Evolutionary conservation across 1,284 basidiomycete species (phyloP), one percentile per base, ranked within the genome.

Genomic region (Ceratobasidium sp.): DNA sequence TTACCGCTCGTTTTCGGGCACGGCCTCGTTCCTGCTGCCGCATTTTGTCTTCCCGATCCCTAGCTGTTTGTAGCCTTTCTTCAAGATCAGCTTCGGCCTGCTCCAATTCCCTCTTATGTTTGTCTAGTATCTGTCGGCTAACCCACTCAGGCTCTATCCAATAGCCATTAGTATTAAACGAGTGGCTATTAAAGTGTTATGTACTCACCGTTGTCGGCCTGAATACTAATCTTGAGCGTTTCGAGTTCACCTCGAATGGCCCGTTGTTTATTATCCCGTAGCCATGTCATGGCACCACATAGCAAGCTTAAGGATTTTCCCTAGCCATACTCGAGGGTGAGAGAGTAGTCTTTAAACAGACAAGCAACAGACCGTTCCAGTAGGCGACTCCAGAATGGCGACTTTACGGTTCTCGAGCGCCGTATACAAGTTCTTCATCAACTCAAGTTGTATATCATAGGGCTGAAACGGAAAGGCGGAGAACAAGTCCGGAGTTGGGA

Each of bases 261-360:
- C n/a, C 91, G 85, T 57, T 85, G 80, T 69, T 84, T 84, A 71
- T 92, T 86, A 73, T 92, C 91, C 1, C 79, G 76, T 2, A 96
- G 82, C 93, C 94, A 96, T 1, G 90, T 88, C 56, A 96, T 77
- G 12, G 91, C 86, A 1, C 91, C 84, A 67, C 90, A 93, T 3
- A 96, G 81, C 2, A 96, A 82, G 73, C 89, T 93, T n/a, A 95
- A 79, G 0, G 92, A 93, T 79, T 96, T 96, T 31, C 93, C 93
- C 85, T 92, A 69, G 17, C 50, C 7, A 20, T 8, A 0, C 29
- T 2, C 43, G 27, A 42, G 68, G 38, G n/a, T 42, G 4, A 12
- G 35, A 25, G 15, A 57, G n/a, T 32, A 73, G 35, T 73, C 25
- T 64, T 53, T 31, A 34, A 29, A 43, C 22, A 29, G 22, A 17